A percentile compares a stretch with the other conserved stretches of the same genome.
Evolutionary conservation across 108 stramenopile genomes (phyloP).

Genomic region (Phaeodactylum tricornutum): DNA sequence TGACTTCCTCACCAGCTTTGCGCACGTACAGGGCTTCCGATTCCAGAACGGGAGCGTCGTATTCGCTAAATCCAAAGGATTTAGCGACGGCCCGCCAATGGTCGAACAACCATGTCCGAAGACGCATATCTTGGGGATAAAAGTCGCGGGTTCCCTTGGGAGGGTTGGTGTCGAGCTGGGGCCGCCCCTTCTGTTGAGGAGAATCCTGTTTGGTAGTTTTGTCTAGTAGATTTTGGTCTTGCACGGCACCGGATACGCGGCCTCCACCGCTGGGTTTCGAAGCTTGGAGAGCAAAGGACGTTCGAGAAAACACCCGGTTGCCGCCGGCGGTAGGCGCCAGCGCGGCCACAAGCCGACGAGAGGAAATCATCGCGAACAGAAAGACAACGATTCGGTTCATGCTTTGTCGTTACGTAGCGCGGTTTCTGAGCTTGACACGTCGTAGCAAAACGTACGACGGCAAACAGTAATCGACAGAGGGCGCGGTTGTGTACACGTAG

Average conservation of each 20-base stretch:
- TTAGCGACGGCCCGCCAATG: constrained; percentile 79
- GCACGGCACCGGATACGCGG: constrained; percentile 58
- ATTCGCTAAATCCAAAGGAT: constrained; percentile 87
- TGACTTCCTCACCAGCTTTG: constrained; percentile 98
- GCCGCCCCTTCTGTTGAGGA: neutral
- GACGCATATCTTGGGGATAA: constrained; percentile 93
- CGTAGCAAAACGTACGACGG: too few relatives aligned
- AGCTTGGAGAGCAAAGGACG: too few relatives aligned
- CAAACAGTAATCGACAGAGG: too few relatives aligned
- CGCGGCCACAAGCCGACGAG: too few relatives aligned
- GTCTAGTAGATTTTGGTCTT: constrained; percentile 50
- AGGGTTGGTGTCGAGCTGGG: constrained; percentile 81
- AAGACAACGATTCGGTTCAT: too few relatives aligned
- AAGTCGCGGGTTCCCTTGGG: constrained; percentile 96
- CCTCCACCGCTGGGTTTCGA: too few relatives aligned
- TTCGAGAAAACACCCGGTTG: too few relatives aligned
- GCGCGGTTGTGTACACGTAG: too few relatives aligned
- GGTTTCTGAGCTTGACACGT: too few relatives aligned
- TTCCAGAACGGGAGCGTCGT: constrained; percentile 96
- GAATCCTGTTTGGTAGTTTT: constrained; percentile 26
- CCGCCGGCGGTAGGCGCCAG: too few relatives aligned
- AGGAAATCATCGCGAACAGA: too few relatives aligned
- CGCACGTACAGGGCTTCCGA: constrained; percentile 86
- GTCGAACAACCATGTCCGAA: constrained; percentile 90
- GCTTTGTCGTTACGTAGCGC: too few relatives aligned